phyloP scores from a whole-genome alignment of 2,329 filamentous ascomycete genomes.

The Achaetomium macrosporum region DNA sequence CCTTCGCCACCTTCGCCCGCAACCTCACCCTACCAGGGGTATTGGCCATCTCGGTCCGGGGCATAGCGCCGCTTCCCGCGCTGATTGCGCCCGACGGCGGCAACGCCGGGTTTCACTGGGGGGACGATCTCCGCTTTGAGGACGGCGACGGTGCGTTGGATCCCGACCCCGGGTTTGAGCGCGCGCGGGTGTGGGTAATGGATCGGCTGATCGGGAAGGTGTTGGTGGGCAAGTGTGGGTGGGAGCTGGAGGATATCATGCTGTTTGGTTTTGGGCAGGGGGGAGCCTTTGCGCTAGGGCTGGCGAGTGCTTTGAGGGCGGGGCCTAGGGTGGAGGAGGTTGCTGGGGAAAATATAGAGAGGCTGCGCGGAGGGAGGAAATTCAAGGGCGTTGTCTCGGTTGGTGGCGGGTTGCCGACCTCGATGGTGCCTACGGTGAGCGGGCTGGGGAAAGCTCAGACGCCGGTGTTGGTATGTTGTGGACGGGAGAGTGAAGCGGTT shows the following conservation, averaged over 20 bases:
- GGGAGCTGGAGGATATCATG: slow-evolving; percentile 53
- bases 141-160: slow-evolving; percentile 49
- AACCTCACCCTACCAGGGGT: slow-evolving; percentile 72
- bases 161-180: slow-evolving; percentile 55
- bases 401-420: slow-evolving; percentile 49
- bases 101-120: slow-evolving; percentile 53
- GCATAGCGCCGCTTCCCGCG: slow-evolving; percentile 61
- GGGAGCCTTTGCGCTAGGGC: slow-evolving; percentile 51
- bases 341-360: not conserved
- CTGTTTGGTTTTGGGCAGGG: slow-evolving; percentile 65
- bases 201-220: slow-evolving; percentile 45
- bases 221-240: slow-evolving; percentile 52
- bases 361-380: slow-evolving; percentile 10
- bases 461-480: slow-evolving; percentile 57
- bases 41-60: slow-evolving; percentile 67
- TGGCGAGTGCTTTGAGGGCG: slow-evolving; percentile 19
- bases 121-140: slow-evolving; percentile 54
- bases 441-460: slow-evolving; percentile 52
- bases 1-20: slow-evolving; percentile 64
- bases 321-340: slow-evolving; percentile 2
- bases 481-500: slow-evolving; percentile 39
- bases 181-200: slow-evolving; percentile 42
- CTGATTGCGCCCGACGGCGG: slow-evolving; percentile 37
- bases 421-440: slow-evolving; percentile 43
- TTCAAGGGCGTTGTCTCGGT: slow-evolving; percentile 49